Evolutionary conservation across 352 stramenopile species (phyloP).

Genomic region (Phytopythium montanum): DNA sequence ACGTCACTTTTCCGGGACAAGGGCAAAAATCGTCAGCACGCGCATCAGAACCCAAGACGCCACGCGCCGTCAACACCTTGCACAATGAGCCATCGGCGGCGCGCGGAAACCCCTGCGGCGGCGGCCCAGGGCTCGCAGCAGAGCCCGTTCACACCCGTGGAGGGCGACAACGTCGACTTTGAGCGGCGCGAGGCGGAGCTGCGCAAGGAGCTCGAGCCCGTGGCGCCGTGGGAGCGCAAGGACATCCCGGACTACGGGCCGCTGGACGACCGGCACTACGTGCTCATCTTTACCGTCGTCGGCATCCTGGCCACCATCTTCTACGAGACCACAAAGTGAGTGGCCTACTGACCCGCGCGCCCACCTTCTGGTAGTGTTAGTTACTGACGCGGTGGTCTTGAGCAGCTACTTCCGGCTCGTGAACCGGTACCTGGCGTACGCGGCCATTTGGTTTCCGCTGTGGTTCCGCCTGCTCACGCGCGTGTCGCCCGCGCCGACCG

Average conservation of each 20-base stretch:
- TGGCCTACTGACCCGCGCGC: no score
- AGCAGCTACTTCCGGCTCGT: slow-evolving; percentile 70
- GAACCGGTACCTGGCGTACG: slow-evolving; percentile 64
- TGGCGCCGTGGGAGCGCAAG: slow-evolving; percentile 76
- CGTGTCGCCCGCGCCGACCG: slow-evolving; percentile 55
- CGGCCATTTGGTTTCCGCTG: slow-evolving; percentile 78
- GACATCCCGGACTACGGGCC: slow-evolving; percentile 80
- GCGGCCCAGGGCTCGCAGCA: slow-evolving; percentile 5
- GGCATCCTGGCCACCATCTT: slow-evolving; percentile 59
- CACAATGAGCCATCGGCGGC: not conserved
- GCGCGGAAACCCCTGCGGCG: slow-evolving; percentile 1
- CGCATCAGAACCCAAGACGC: not conserved
- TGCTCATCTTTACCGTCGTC: slow-evolving; percentile 64
- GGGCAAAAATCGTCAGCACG: not conserved
- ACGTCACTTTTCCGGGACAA: not conserved
- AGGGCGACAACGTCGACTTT: slow-evolving; percentile 29
- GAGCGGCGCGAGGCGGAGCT: slow-evolving; percentile 47
- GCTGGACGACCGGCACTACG: slow-evolving; percentile 52
- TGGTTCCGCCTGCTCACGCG: slow-evolving; percentile 72
- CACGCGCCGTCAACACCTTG: not conserved
- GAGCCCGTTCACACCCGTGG: slow-evolving; percentile 1
- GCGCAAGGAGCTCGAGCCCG: slow-evolving; percentile 64
- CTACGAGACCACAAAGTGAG: slow-evolving; percentile 73
- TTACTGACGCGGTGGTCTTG: not conserved
- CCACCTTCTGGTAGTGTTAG: not conserved